These are phyloP conservation scores for Simplicillium sp. DNA, from an alignment of 2,329 filamentous ascomycete genomes.

Conservation along the genomic window DNA sequence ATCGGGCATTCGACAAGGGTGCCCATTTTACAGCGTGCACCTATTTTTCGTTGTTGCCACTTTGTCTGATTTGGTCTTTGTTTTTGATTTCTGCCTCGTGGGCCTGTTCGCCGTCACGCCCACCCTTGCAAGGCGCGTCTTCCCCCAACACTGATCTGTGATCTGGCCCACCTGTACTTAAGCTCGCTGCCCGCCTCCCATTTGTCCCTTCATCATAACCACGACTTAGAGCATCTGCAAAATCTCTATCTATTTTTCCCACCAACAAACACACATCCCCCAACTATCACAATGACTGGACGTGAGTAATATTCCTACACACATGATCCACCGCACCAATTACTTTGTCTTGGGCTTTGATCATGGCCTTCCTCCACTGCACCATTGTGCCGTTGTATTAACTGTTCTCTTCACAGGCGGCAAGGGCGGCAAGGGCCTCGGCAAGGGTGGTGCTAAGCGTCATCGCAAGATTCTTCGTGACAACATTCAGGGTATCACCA, in stretches of 20 bases:
- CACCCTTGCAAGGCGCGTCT: constrained; percentile 2
- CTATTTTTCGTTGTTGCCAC: constrained; percentile 5
- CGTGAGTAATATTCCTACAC: constrained; percentile 15
- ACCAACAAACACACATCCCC: constrained; percentile 7
- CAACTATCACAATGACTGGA: constrained; percentile 16
- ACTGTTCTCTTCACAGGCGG: constrained; percentile 54
- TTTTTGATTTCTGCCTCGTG: background rate
- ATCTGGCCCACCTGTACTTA: constrained; percentile 29
- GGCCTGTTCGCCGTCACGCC: background rate
- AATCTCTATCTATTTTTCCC: constrained; percentile 3
- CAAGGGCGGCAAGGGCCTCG: constrained; percentile 95
- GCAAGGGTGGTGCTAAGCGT: constrained; percentile 97
- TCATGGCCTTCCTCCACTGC: background rate
- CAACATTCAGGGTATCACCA: constrained; percentile 99
- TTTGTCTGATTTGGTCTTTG: too few species aligned
- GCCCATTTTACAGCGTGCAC: constrained; percentile 1
- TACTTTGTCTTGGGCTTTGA: background rate
- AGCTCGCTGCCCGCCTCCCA: constrained; percentile 20
- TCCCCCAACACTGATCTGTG: constrained; percentile 23
- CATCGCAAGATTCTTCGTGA: constrained; percentile 98
- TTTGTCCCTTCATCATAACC: constrained; percentile 9
- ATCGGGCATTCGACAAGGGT: constrained; percentile 4
- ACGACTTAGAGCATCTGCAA: constrained; percentile 2
- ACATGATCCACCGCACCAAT: background rate
- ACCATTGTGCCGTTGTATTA: constrained; percentile 1